Conservation (phyloP, 257 asterid genomes). For the Nicotiana noctiflora region DNA sequence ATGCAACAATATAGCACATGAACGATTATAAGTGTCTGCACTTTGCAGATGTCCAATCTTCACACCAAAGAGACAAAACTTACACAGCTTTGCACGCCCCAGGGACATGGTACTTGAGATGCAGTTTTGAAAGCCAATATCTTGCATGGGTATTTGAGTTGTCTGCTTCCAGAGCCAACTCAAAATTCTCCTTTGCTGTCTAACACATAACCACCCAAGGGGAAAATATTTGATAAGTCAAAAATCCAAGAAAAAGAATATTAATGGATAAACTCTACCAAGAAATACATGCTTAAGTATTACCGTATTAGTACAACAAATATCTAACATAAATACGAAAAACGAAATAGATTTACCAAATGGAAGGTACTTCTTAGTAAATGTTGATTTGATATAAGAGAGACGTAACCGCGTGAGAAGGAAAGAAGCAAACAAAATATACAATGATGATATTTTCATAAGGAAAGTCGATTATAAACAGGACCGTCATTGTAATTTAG, state of each 20-base stretch:
- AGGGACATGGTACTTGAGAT: constrained; percentile 84
- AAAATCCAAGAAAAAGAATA: background rate
- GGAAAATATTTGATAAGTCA: background rate
- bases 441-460: background rate
- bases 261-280: background rate
- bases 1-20: background rate
- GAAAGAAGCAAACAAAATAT: background rate
- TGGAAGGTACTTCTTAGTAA: background rate
- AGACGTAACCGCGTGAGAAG: background rate
- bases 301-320: background rate
- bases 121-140: constrained; percentile 86
- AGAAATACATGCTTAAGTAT: background rate
- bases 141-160: constrained; percentile 82
- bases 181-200: constrained; percentile 88
- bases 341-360: background rate
- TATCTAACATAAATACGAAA: background rate
- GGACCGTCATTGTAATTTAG: background rate
- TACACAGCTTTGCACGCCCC: constrained; percentile 85
- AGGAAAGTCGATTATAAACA: background rate
- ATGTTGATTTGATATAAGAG: background rate
- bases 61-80: constrained; percentile 15
- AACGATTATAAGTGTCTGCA: background rate
- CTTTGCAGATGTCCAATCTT: background rate
- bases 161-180: constrained; percentile 93
- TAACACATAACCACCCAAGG: constrained; percentile 27